These are phyloP conservation scores for Boechera divaricarpa DNA, from an alignment of 345 rosid genomes.

Conservation along the genomic window DNA sequence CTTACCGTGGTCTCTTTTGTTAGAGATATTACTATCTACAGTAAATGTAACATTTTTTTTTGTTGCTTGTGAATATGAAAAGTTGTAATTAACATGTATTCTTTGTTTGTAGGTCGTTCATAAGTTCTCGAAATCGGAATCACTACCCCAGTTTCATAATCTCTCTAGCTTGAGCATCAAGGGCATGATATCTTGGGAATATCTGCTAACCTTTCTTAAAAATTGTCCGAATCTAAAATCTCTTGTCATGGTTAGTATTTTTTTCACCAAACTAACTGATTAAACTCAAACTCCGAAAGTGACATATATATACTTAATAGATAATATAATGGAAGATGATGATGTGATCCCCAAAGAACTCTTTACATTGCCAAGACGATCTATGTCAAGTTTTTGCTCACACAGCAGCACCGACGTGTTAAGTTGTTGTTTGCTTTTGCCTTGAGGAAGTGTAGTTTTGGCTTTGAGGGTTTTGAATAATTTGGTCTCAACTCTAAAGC, in stretches of 20 bases:
- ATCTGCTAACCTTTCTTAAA: constrained; percentile 4
- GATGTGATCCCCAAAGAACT: no score
- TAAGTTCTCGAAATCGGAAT: background rate
- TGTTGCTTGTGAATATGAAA: background rate
- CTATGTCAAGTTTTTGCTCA: no score
- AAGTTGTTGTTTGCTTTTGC: no score
- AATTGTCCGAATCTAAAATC: constrained; percentile 8
- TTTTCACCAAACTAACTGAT: background rate
- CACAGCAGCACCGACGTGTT: no score
- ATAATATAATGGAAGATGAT: no score
- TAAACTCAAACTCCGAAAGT: background rate
- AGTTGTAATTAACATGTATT: background rate
- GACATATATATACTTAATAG: no score
- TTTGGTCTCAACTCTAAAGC: no score
- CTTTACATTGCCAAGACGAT: no score
- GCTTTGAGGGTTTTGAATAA: no score
- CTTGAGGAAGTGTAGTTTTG: no score
- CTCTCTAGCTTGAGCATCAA: constrained; percentile 18
- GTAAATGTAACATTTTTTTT: background rate
- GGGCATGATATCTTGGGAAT: background rate
- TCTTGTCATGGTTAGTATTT: constrained; percentile 1
- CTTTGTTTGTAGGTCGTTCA: background rate
- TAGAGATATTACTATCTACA: constrained; percentile 23
- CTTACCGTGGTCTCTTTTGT: constrained; percentile 14
- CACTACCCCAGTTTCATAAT: background rate